phyloP scores from a whole-genome alignment of 805 yeast species.

The Cyberlindnera maclurae region DNA sequence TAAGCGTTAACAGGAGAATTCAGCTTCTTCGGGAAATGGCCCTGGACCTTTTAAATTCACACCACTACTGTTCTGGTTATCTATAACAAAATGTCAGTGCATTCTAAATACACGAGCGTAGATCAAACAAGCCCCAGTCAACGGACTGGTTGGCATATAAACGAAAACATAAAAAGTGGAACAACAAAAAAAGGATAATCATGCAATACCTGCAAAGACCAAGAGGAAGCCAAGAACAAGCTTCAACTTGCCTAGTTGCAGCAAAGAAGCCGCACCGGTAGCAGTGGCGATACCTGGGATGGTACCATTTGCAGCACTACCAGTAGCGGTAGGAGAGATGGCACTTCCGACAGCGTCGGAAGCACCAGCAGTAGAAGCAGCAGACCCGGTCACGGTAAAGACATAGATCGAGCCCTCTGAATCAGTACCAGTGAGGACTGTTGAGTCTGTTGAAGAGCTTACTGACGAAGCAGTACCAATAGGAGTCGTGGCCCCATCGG shows the following conservation, averaged over 20 bases:
- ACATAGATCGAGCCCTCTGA: conserved; percentile 2
- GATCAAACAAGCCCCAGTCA: too few species aligned
- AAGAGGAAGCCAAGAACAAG: conserved; percentile 1
- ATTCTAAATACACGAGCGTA: too few species aligned
- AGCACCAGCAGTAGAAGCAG: conserved; percentile 5
- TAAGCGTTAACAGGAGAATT: conserved; percentile 4
- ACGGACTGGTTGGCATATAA: too few species aligned
- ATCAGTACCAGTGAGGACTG: neutral
- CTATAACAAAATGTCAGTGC: too few species aligned
- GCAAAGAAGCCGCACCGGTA: conserved; percentile 8
- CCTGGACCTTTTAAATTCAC: too few species aligned
- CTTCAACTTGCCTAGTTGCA: conserved; percentile 2
- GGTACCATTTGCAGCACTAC: neutral
- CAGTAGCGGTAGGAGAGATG: conserved; percentile 1
- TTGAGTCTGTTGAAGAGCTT: neutral
- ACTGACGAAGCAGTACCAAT: conserved; percentile 4
- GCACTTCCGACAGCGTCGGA: conserved; percentile 6
- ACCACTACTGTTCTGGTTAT: too few species aligned
- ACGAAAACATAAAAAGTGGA: neutral
- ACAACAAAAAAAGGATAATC: conserved; percentile 1
- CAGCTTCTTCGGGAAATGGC: neutral
- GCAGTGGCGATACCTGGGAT: conserved; percentile 3
- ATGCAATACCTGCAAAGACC: conserved; percentile 2
- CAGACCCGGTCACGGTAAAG: conserved; percentile 3
- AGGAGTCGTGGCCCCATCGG: conserved; percentile 3